Evolutionary conservation across 1,139 yeast genomes (phyloP).

Genomic region (Candida sp.): DNA sequence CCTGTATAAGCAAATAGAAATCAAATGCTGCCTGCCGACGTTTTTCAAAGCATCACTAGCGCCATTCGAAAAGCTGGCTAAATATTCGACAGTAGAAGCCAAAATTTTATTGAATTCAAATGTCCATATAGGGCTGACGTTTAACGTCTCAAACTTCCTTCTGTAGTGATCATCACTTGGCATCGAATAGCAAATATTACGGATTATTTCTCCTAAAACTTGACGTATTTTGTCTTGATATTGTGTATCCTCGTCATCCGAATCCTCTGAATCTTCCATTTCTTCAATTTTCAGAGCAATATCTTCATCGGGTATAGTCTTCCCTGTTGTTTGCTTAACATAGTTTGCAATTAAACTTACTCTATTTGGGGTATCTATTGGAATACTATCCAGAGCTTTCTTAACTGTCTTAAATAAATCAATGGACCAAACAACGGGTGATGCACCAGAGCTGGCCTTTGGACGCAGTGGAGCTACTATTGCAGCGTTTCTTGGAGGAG

Average conservation of each 20-base stretch:
- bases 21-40: not conserved
- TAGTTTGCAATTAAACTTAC: conserved; percentile 1
- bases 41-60: not conserved
- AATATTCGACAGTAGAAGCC: conserved; percentile 12
- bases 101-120: conserved; percentile 10
- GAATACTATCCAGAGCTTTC: conserved; percentile 1
- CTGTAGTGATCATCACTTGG: conserved; percentile 11
- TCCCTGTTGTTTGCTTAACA: conserved; percentile 1
- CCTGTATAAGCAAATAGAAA: not conserved
- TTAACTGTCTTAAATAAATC: not conserved
- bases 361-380: conserved; percentile 1
- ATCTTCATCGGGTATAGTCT: not conserved
- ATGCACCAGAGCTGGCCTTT: not conserved
- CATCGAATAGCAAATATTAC: conserved; percentile 3
- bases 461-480: not conserved
- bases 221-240: conserved; percentile 1
- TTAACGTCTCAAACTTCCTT: conserved; percentile 5
- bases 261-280: not conserved
- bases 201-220: conserved; percentile 5
- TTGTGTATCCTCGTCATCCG: not conserved
- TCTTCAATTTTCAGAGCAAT: conserved; percentile 1
- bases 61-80: conserved; percentile 2
- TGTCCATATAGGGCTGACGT: conserved; percentile 11
- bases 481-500: not conserved
- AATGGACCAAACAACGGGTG: not conserved